Percentiles rank a stretch among this genome's conserved stretches.
Conservation (phyloP, 176 grass and related monocot genomes). For the Zoysia pacifica region DNA sequence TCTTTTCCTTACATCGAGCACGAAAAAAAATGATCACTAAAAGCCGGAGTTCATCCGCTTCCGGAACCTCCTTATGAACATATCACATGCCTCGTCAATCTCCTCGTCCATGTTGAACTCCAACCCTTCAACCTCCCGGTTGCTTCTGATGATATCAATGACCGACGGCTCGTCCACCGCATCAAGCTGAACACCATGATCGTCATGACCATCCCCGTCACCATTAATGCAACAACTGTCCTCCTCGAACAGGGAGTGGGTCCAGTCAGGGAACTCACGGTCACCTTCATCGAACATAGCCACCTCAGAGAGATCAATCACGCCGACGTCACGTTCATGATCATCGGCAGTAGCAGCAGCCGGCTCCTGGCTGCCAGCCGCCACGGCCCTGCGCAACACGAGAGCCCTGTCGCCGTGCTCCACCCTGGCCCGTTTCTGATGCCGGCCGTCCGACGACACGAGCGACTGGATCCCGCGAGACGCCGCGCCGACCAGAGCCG, state of each 20-base stretch:
- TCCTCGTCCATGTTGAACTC: constrained; percentile 76
- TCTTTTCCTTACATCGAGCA: not conserved
- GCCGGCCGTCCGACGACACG: constrained; percentile 24
- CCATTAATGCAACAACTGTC: constrained; percentile 12
- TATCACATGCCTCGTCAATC: constrained; percentile 73
- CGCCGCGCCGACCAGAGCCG: constrained; percentile 38
- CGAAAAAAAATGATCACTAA: not conserved
- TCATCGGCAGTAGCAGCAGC: not conserved
- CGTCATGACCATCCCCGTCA: not conserved
- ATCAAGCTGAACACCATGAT: constrained; percentile 15
- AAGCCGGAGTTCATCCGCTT: constrained; percentile 44
- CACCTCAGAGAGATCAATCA: constrained; percentile 33
- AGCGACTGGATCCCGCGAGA: constrained; percentile 66
- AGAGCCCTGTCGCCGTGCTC: constrained; percentile 36
- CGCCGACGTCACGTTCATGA: not conserved
- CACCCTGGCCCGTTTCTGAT: constrained; percentile 4
- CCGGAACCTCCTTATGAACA: constrained; percentile 78
- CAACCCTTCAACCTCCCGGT: constrained; percentile 50
- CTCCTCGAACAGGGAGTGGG: constrained; percentile 48
- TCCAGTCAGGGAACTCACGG: constrained; percentile 35
- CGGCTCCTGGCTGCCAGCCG: not conserved
- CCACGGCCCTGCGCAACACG: not conserved
- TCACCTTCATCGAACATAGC: constrained; percentile 30
- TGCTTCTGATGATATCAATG: constrained; percentile 73
- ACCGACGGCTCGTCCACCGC: constrained; percentile 34